These are phyloP conservation scores for Cymbidium sinense DNA, from an alignment of 106 monocot genomes.

Conservation along the genomic window DNA sequence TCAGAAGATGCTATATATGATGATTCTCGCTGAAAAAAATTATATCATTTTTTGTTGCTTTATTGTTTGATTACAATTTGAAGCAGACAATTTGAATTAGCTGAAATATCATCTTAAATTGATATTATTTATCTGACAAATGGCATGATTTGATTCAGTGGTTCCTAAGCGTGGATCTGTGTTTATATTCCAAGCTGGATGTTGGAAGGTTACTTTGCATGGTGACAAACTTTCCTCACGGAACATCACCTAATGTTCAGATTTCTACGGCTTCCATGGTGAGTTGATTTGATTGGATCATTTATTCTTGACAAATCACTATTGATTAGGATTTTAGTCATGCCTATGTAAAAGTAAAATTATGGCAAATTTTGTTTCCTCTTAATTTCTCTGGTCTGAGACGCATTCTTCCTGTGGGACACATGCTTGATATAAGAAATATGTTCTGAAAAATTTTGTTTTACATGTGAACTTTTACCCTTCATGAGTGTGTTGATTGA, in stretches of 20 bases:
- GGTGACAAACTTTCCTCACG: slow-evolving; percentile 37
- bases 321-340: neutral
- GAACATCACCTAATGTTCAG: slow-evolving; percentile 4
- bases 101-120: neutral
- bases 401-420: no score
- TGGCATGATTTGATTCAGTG: slow-evolving; percentile 20
- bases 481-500: no score
- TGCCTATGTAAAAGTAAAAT: no score
- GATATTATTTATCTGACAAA: neutral
- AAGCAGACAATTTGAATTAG: neutral
- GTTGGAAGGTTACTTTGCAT: slow-evolving; percentile 44
- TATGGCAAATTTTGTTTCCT: no score
- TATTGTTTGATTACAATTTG: neutral
- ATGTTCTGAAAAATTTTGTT: no score
- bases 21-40: neutral
- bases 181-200: slow-evolving; percentile 54
- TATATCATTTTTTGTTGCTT: neutral
- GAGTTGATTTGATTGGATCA: neutral
- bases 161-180: slow-evolving; percentile 58
- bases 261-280: neutral
- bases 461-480: no score
- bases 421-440: no score
- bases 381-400: no score
- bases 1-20: neutral
- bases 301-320: neutral